Conservation (phyloP, 345 rosid genomes). For the Carallia brachiata region DNA sequence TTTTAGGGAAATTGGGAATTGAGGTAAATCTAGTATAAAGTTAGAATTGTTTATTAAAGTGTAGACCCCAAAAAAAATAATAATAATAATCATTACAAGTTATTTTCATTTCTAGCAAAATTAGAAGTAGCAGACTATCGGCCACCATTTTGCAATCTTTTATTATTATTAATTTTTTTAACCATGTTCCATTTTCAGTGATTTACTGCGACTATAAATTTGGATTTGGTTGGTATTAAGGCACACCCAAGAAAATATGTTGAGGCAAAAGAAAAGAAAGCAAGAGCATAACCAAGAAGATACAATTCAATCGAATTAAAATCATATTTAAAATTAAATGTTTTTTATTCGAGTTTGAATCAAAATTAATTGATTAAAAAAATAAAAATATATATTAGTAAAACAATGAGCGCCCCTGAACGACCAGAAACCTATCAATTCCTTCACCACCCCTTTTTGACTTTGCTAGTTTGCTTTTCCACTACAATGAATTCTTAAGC, state of each 20-base stretch:
- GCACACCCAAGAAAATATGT: slow-evolving; percentile 15
- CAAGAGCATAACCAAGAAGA: neutral
- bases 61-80: no score
- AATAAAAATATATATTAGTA: neutral
- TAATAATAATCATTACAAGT: no score
- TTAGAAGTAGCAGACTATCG: no score
- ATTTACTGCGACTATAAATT: neutral
- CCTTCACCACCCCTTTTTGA: slow-evolving; percentile 46
- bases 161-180: no score
- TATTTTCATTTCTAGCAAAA: no score
- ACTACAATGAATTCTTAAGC: neutral
- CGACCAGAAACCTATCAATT: slow-evolving; percentile 17
- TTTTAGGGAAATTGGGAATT: no score
- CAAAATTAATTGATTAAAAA: slow-evolving; percentile 9
- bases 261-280: slow-evolving; percentile 8
- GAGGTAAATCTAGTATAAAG: no score
- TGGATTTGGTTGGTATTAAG: neutral
- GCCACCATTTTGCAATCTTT: no score
- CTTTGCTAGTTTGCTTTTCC: slow-evolving; percentile 22
- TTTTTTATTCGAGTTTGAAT: no score
- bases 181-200: neutral
- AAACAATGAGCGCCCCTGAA: slow-evolving; percentile 11
- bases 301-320: no score
- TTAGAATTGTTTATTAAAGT: no score
- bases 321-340: no score